Percentiles rank a stretch among this genome's conserved stretches.
phyloP scores from a whole-genome alignment of 1,139 yeast species.

The Candida pseudoviswanathii region DNA sequence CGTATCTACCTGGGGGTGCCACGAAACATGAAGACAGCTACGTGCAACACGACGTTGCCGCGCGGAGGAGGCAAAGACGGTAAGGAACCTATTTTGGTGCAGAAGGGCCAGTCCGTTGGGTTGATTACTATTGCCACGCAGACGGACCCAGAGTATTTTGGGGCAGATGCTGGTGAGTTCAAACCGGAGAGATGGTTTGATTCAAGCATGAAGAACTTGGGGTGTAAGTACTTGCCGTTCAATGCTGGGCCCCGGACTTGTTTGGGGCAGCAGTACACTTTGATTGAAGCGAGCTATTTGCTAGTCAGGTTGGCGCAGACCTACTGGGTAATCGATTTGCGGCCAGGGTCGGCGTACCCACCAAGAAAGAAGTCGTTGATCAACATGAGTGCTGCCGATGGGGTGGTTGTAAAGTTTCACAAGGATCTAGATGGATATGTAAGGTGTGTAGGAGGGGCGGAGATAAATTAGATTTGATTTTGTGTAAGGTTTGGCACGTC shows the following conservation, averaged over 20 bases:
- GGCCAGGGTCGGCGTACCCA: slow-evolving; percentile 23
- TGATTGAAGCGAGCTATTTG: slow-evolving; percentile 41
- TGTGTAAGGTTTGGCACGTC: too few species aligned
- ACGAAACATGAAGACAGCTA: slow-evolving; percentile 44
- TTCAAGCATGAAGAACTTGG: slow-evolving; percentile 24
- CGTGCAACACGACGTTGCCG: slow-evolving; percentile 49
- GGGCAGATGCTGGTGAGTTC: slow-evolving; percentile 43
- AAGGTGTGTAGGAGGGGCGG: too few species aligned
- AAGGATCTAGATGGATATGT: not conserved
- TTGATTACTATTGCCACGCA: slow-evolving; percentile 43
- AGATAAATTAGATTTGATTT: too few species aligned
- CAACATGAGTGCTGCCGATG: slow-evolving; percentile 36
- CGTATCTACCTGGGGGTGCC: slow-evolving; percentile 58
- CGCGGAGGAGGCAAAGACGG: slow-evolving; percentile 55
- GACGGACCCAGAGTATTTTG: slow-evolving; percentile 39
- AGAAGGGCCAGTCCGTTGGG: slow-evolving; percentile 38
- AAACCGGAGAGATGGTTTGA: slow-evolving; percentile 51
- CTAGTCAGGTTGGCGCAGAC: slow-evolving; percentile 29
- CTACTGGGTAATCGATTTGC: not conserved
- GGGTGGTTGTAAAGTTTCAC: slow-evolving; percentile 18
- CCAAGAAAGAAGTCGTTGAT: slow-evolving; percentile 36
- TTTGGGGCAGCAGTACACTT: slow-evolving; percentile 47
- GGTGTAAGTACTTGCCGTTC: slow-evolving; percentile 46
- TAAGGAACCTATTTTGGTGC: slow-evolving; percentile 39
- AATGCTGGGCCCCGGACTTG: slow-evolving; percentile 47